Conservation (phyloP, 768 basidiomycete species). For the Termitomyces heimii region DNA sequence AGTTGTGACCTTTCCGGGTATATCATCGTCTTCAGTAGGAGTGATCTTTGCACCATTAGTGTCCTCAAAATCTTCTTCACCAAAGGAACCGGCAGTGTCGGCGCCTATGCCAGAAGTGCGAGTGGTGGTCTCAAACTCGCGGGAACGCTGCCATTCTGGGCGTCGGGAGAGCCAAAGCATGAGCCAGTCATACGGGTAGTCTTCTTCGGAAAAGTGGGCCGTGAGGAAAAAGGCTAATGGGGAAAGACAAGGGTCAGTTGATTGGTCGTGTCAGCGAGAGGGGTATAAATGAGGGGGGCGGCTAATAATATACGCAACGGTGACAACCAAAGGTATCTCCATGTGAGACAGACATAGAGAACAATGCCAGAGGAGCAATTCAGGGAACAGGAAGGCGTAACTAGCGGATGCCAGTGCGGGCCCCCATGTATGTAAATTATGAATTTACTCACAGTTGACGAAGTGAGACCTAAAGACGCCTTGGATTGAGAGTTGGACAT, state of each 20-base stretch:
- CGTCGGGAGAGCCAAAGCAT: slow-evolving; percentile 87
- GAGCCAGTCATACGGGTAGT: slow-evolving; percentile 87
- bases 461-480: slow-evolving; percentile 60
- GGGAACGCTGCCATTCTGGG: slow-evolving; percentile 82
- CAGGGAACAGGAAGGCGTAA: not conserved
- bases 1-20: slow-evolving; percentile 63
- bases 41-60: slow-evolving; percentile 17
- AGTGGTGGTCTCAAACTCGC: slow-evolving; percentile 87
- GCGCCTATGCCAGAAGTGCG: slow-evolving; percentile 60
- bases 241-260: slow-evolving; percentile 18
- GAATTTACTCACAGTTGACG: slow-evolving; percentile 65
- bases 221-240: slow-evolving; percentile 77
- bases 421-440: slow-evolving; percentile 1
- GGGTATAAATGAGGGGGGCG: slow-evolving; percentile 8
- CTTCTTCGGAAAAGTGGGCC: slow-evolving; percentile 86
- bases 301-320: slow-evolving; percentile 8
- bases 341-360: not conserved
- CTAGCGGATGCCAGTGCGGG: slow-evolving; percentile 2
- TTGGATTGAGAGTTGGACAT: not conserved
- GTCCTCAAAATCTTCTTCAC: slow-evolving; percentile 43
- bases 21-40: slow-evolving; percentile 28
- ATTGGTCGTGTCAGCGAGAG: slow-evolving; percentile 17
- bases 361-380: not conserved
- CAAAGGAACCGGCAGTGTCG: slow-evolving; percentile 51
- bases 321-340: not conserved